These are phyloP conservation scores for Hyaloraphidium curvatum DNA, from an alignment of 192 early-diverging fungal species.

Conservation along the genomic window DNA sequence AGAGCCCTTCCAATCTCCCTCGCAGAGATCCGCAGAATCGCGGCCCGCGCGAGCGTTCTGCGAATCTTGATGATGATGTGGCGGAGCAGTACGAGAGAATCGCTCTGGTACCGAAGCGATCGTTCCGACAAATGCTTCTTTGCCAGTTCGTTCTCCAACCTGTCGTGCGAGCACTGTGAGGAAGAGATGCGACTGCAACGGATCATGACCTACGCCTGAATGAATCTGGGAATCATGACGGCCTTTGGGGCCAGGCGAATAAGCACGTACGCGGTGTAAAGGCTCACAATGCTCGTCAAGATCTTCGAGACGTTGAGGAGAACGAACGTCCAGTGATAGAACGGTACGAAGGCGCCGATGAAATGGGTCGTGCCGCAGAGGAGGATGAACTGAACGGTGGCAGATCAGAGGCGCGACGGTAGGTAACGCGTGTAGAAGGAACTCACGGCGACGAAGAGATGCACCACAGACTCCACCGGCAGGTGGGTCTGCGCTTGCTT, in stretches of 20 bases:
- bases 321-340: neutral
- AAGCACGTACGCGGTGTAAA: neutral
- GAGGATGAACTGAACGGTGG: neutral
- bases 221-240: neutral
- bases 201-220: neutral
- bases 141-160: neutral
- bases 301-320: too few species aligned
- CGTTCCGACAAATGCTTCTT: neutral
- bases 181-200: neutral
- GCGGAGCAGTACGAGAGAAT: neutral
- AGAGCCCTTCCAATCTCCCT: neutral
- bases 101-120: neutral
- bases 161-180: neutral
- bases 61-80: neutral
- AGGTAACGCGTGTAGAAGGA: too few species aligned
- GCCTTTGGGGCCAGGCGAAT: neutral
- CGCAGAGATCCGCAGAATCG: neutral
- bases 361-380: conserved; percentile 7
- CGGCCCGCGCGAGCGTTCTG: neutral
- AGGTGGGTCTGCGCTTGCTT: neutral
- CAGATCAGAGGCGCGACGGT: neutral
- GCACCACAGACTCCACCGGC: neutral
- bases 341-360: neutral
- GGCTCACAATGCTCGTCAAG: neutral
- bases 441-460: neutral